Percentiles rank a stretch among this genome's conserved stretches.
Conservation (phyloP, 2,329 filamentous ascomycete genomes). For the Phialophora macrospora region DNA sequence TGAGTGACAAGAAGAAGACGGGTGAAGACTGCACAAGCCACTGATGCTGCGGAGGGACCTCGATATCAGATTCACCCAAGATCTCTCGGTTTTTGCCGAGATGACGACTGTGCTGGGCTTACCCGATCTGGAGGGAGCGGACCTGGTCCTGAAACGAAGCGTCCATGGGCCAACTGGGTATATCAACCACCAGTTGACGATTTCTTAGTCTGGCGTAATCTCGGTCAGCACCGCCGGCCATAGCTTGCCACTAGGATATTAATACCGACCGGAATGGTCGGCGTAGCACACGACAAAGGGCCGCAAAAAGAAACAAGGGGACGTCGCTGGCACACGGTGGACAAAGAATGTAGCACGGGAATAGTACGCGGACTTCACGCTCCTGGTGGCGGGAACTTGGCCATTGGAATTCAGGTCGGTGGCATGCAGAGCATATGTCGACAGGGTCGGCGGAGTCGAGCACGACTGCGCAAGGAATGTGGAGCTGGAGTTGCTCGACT, state of each 20-base stretch:
- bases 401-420: background rate
- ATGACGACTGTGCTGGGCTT: conserved; percentile 10
- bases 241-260: conserved; percentile 16
- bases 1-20: conserved; percentile 5
- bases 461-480: background rate
- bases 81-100: conserved; percentile 11
- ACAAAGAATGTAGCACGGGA: background rate
- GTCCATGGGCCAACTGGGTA: conserved; percentile 2
- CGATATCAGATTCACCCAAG: conserved; percentile 17
- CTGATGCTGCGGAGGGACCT: background rate
- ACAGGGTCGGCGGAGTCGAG: background rate
- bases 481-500: background rate
- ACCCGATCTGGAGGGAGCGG: background rate
- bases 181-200: background rate
- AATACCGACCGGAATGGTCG: conserved; percentile 18
- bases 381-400: background rate
- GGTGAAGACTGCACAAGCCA: background rate
- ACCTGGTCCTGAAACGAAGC: conserved; percentile 16
- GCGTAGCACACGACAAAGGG: conserved; percentile 19
- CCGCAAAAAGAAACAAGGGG: background rate
- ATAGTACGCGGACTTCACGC: background rate
- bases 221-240: background rate
- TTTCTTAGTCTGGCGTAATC: background rate
- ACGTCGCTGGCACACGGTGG: background rate
- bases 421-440: background rate